phyloP scores from a whole-genome alignment of 257 asterid species.

The Solanum habrochaites region DNA sequence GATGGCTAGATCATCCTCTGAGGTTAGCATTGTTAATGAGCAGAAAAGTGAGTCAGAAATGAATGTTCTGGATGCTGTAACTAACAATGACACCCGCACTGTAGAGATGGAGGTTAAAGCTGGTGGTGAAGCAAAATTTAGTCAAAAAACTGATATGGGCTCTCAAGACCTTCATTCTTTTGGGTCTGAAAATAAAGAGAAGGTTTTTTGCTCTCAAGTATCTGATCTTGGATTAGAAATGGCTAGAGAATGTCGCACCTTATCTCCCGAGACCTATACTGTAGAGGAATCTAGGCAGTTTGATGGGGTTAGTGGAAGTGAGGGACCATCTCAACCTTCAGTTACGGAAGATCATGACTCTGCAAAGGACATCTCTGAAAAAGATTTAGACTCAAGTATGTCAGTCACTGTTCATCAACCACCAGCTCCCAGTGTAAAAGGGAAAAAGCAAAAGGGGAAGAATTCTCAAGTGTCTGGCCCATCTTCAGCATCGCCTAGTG shows the following conservation, averaged over 20 bases:
- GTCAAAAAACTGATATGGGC: conserved; percentile 42
- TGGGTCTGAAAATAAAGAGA: conserved; percentile 62
- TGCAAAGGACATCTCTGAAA: conserved; percentile 32
- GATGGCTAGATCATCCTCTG: conserved; percentile 75
- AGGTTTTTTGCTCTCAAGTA: conserved; percentile 72
- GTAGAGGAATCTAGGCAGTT: conserved; percentile 55
- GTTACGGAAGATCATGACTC: conserved; percentile 34
- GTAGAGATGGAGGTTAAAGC: conserved; percentile 71
- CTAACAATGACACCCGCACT: conserved; percentile 45
- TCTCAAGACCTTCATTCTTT: conserved; percentile 37
- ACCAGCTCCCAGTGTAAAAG: conserved; percentile 38
- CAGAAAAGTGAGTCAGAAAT: conserved; percentile 44
- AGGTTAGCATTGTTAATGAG: conserved; percentile 41
- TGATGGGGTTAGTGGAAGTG: conserved; percentile 38
- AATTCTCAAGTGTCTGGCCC: conserved; percentile 45
- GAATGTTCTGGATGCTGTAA: conserved; percentile 53
- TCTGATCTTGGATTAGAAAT: conserved; percentile 75
- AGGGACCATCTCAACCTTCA: conserved; percentile 28
- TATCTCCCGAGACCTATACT: conserved; percentile 49
- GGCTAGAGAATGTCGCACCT: conserved; percentile 60
- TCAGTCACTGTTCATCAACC: conserved; percentile 31
- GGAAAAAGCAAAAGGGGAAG: conserved; percentile 74
- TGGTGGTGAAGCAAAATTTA: conserved; percentile 54
- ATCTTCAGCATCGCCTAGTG: conserved; percentile 39
- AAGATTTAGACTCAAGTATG: conserved; percentile 28